Percentiles rank a stretch among this genome's conserved stretches.
phyloP scores from a whole-genome alignment of 805 yeast genomes.

The Yarrowia sp. region DNA sequence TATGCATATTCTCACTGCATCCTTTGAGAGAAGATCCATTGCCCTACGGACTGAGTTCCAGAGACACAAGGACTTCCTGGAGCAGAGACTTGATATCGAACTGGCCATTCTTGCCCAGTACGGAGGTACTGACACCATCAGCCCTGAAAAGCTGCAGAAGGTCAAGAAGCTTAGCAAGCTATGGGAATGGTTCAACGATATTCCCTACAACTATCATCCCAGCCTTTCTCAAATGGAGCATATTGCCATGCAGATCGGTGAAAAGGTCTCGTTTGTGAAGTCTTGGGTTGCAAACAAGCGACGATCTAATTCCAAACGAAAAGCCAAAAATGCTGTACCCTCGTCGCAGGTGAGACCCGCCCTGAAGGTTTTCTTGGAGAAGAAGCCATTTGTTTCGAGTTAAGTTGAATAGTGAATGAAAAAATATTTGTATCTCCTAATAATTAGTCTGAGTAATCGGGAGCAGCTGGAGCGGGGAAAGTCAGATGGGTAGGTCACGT shows the following conservation, averaged over 20 bases:
- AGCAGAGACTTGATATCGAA: background rate
- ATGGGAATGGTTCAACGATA: constrained; percentile 2
- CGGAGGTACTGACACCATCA: background rate
- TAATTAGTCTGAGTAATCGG: no score
- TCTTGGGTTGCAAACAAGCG: background rate
- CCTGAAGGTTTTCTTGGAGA: background rate
- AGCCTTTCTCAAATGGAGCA: background rate
- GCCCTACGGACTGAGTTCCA: background rate
- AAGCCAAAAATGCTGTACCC: background rate
- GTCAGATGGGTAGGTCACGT: no score
- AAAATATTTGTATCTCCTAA: no score
- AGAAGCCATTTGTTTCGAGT: background rate
- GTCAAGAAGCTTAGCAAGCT: background rate
- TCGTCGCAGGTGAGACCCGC: background rate
- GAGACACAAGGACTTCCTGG: background rate
- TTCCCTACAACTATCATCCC: background rate
- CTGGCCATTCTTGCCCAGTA: background rate
- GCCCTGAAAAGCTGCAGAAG: background rate
- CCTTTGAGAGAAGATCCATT: background rate
- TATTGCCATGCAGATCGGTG: background rate
- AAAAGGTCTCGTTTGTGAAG: background rate
- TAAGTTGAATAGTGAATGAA: background rate
- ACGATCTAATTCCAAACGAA: background rate
- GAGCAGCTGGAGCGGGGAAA: no score
- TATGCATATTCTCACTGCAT: background rate